Base-by-base conservation (phyloP, 805 yeast species). In the Barnettozyma pratensis region DNA sequence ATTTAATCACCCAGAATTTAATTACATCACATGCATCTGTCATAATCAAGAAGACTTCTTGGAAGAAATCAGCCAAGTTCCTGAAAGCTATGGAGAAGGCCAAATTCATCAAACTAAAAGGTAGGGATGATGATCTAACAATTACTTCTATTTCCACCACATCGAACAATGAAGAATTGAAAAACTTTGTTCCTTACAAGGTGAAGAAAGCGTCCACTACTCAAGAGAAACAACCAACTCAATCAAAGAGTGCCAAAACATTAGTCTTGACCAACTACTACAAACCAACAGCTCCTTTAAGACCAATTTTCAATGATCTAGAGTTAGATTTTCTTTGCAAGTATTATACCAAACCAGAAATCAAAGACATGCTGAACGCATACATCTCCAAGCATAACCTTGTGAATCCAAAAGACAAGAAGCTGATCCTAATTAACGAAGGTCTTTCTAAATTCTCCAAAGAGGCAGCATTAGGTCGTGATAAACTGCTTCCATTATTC, bases 1-100 rank as follows among this genome's bases (percentile, higher is more conserved):
- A 74, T 40, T 81, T 82, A 57, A 69, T 91, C 11, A 72, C 82
- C 51, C 78, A 77, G 44, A 87, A 89, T 65, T 65, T 92, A n/a
- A 95, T 96, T 0, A 73, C 77, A 1, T 75, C 85, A 47, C 84
- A 81, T 57, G 63, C 68, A 29, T 66, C 67, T 44, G 76, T 83
- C 37, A 82, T 77, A 55, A 76, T 86, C 50, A 91, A 90, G 65
- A 85, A 81, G 60, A 82, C 96, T 0, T 79, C 90, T 3, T 92
- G 96, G 96, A 90, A 87, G 65, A 92, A 92, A 61, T 80, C 92
- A 4, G 77, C 90, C 11, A 91, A 90, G 63, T 89, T 84, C 59
- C 68, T 92, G 47, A 92, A 89, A 61, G 82, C 86, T 6, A 88
- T 91, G 83, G 96, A 87, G 55, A 92, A 89, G 62, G 73, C 75